These are phyloP conservation scores for Fraxinus platypoda DNA, from an alignment of 305 asterid genomes.

Conservation along the genomic window DNA sequence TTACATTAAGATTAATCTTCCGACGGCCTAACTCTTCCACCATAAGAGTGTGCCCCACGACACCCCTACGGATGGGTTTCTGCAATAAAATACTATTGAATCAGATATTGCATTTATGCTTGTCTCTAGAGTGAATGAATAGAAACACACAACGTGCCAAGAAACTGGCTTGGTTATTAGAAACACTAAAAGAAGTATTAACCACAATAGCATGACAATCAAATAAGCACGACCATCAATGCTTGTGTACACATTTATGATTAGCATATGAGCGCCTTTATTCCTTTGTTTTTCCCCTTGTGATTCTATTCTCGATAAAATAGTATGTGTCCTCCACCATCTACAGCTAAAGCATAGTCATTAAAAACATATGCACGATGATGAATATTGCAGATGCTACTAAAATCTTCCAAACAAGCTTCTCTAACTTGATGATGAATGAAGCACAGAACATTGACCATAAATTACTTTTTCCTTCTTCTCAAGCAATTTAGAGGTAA, in stretches of 20 bases:
- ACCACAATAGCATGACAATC: not conserved
- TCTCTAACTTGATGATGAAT: not conserved
- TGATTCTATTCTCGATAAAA: conserved; percentile 7
- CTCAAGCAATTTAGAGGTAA: conserved; percentile 2
- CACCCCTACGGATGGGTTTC: conserved; percentile 93
- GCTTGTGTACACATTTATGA: not conserved
- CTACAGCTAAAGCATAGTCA: not conserved
- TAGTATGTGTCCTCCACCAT: conserved; percentile 3
- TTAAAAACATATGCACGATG: not conserved
- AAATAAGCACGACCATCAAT: not conserved
- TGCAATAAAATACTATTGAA: conserved; percentile 35
- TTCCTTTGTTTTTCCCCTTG: conserved; percentile 4
- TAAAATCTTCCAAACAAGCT: not conserved
- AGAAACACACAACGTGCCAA: conserved; percentile 1
- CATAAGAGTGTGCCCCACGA: conserved; percentile 72
- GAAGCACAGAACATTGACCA: not conserved
- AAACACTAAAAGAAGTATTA: not conserved
- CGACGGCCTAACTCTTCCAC: conserved; percentile 86
- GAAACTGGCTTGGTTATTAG: conserved; percentile 6
- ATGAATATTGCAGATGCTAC: not conserved
- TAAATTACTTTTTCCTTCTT: not conserved
- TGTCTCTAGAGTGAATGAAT: conserved; percentile 6
- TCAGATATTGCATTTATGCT: not conserved
- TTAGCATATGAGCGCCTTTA: not conserved
- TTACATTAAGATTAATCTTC: conserved; percentile 71